Percentiles rank a stretch among this genome's conserved stretches.
phyloP scores from a whole-genome alignment of 2,329 filamentous ascomycete genomes.

The Coleophoma crateriformis region DNA sequence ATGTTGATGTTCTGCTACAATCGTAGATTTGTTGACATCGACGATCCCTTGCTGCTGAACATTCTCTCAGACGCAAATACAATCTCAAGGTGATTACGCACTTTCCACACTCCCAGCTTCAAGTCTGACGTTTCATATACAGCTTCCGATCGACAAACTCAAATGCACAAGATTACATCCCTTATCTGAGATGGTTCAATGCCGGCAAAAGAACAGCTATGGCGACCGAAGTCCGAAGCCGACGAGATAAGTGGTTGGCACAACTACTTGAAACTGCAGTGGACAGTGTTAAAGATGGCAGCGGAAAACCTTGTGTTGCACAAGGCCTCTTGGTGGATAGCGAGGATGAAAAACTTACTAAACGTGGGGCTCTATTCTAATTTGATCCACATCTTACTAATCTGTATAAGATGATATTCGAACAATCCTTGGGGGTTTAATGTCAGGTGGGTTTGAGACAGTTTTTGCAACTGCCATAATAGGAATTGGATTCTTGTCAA shows the following conservation, averaged over 20 bases:
- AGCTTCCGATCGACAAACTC: constrained; percentile 4
- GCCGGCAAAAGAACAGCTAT: neutral
- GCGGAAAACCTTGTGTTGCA: neutral
- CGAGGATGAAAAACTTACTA: neutral
- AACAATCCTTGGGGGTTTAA: constrained; percentile 16
- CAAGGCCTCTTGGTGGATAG: neutral
- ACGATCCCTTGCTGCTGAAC: neutral
- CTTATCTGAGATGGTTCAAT: neutral
- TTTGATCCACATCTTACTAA: neutral
- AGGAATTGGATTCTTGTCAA: constrained; percentile 13
- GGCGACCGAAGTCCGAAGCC: neutral
- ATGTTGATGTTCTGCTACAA: constrained; percentile 1
- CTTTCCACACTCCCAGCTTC: neutral
- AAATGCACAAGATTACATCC: constrained; percentile 2
- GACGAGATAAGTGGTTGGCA: constrained; percentile 1
- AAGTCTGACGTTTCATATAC: neutral
- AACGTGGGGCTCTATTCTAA: neutral
- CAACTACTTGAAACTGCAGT: neutral
- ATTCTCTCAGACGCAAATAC: neutral
- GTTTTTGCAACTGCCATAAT: constrained; percentile 15
- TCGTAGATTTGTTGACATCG: neutral
- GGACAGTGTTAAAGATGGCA: neutral
- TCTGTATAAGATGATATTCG: constrained; percentile 9
- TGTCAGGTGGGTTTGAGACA: constrained; percentile 19
- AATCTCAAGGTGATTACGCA: neutral